phyloP scores from a whole-genome alignment of 2,329 filamentous ascomycete species.

The Daldinia sp. region DNA sequence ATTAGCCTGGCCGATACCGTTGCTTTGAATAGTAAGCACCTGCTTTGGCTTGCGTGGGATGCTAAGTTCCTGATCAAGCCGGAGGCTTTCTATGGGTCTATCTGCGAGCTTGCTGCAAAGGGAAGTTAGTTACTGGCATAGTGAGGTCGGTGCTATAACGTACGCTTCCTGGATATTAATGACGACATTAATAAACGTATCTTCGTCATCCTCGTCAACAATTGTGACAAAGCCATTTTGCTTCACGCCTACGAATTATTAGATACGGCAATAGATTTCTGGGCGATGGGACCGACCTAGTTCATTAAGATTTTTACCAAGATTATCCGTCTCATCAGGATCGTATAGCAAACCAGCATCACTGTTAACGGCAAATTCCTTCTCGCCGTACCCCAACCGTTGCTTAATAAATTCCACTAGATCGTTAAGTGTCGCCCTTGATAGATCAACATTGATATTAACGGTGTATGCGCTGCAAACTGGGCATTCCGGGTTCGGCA shows the following conservation, averaged over 20 bases:
- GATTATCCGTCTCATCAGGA: slow-evolving; percentile 85
- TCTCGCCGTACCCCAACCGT: slow-evolving; percentile 78
- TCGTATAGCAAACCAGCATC: slow-evolving; percentile 86
- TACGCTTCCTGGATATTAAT: slow-evolving; percentile 73
- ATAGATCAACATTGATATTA: slow-evolving; percentile 72
- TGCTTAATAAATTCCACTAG: slow-evolving; percentile 76
- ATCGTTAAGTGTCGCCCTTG: slow-evolving; percentile 77
- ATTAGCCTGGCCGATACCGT: slow-evolving; percentile 52
- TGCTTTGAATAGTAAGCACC: slow-evolving; percentile 49
- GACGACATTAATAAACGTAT: slow-evolving; percentile 80
- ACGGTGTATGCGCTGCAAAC: slow-evolving; percentile 81
- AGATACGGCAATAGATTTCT: slow-evolving; percentile 25
- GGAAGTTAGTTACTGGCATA: slow-evolving; percentile 35
- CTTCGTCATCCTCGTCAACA: slow-evolving; percentile 80
- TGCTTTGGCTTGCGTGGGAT: slow-evolving; percentile 65
- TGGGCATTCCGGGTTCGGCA: slow-evolving; percentile 82
- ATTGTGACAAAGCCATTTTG: slow-evolving; percentile 81
- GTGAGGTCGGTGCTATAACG: slow-evolving; percentile 43
- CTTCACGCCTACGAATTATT: slow-evolving; percentile 64
- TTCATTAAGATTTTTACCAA: slow-evolving; percentile 79
- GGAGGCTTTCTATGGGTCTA: slow-evolving; percentile 63
- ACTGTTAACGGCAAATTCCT: slow-evolving; percentile 79
- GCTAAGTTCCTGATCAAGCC: slow-evolving; percentile 53
- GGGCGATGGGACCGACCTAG: slow-evolving; percentile 61
- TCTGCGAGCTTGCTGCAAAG: slow-evolving; percentile 54